Evolutionary conservation across 305 asterid species (phyloP), one percentile per base, ranked within the genome.

Genomic region (Petunia hybrid): DNA sequence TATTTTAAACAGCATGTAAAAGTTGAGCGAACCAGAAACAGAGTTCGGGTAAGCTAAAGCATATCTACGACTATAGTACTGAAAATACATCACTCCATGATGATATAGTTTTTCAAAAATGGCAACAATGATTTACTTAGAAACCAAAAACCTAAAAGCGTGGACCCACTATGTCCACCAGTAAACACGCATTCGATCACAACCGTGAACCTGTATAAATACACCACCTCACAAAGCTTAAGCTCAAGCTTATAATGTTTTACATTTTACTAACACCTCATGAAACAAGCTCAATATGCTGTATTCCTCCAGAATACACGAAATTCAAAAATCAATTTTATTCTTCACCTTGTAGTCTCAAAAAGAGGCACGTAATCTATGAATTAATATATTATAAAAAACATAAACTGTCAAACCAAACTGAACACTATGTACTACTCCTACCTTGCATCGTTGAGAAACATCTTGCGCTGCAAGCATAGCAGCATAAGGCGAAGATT

Each of bases 381-480:
- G 60, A 8, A 31, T 36, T 42, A 2, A 75, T 5, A 82, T 8
- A 9, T 55, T 42, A n/a, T n/a, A n/a, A 13, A 10, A 60, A 43
- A 41, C 42, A 38, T 9, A 2, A 40, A 22, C 40, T 43, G 57
- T 10, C 2, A 42, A 8, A 43, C 2, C 76, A 43, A 70, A 80
- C 46, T 41, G 10, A 66, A 46, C 38, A 16, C 1, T 22, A 10
- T 13, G 1, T n/a, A n/a, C n/a, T n/a, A 75, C 42, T 14, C 5
- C 14, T 4, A 82, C 90, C 86, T 87, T 87, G 90, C 90, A 87
- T 62, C 90, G 73, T 59, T 78, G 85, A 13, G 88, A 77, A 76
- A 85, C 90, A 81, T 87, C 90, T 68, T 87, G 90, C 46, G 90
- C 86, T 3, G 88, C 90, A 87, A 87, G 88, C 89, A 87, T 87